Evolutionary conservation across 345 rosid species (phyloP), one percentile per base, ranked within the genome.

Genomic region (Arabis hirsuta): DNA sequence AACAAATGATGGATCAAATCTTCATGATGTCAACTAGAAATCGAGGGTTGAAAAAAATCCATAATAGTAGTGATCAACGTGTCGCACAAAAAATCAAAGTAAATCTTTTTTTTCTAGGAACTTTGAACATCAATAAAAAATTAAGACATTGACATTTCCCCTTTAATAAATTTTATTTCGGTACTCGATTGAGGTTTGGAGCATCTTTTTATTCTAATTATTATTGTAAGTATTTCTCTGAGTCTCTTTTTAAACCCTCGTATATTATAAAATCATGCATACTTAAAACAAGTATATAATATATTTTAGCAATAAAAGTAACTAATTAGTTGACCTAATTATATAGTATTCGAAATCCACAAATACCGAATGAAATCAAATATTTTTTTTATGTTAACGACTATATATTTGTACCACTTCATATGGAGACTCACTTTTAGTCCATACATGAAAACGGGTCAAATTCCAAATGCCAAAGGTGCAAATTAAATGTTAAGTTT

Each of bases 1-100:
- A 70, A 41, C 32, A 61, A 69, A 69, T 62, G 71, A 70, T 76
- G 71, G 75, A 76, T 76, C 79, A 76, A 76, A 69, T 76, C 79
- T 76, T 69, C 75, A 63, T 76, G 75, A 76, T 69, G 76, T 76
- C 79, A 76, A 48, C 65, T 39, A 14, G 22, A 69, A 76, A 76
- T 69, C 59, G 36, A 68, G 64, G 36, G 52, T 68, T 52, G 64
- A 61, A 69, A 46, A 7, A 62, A 75, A 45, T 61, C 69, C 22
- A 54, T 27, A 54, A 69, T 62, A 75, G 70, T 54, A 44, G 45
- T 46, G 38, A 75, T 34, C 31, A 2, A 76, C 74, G 69, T 76
- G 79, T 76, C 62, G 53, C 38, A 13, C 65, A 38, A 45, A 36
- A 53, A 67, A 45, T 54, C 51, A 54, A 61, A 26, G 38, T 54